phyloP scores from a whole-genome alignment of 345 rosid species.

The Bruguiera sexangula region DNA sequence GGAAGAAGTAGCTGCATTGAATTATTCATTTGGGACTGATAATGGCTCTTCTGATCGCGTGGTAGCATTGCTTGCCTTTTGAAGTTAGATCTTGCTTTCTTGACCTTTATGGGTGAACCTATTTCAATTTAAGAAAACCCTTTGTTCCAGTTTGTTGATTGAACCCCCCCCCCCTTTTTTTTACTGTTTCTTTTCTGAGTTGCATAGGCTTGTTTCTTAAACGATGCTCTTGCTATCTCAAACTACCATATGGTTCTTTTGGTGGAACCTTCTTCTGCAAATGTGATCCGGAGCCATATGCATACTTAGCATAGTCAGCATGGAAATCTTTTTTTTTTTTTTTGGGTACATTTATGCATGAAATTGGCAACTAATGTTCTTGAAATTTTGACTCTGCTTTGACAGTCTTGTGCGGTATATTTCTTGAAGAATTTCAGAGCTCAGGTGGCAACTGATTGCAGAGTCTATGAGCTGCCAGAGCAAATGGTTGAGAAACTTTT shows the following conservation, averaged over 20 bases:
- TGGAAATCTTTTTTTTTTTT: neutral
- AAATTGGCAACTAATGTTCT: constrained; percentile 12
- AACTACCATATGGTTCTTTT: no score
- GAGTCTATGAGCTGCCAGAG: constrained; percentile 9
- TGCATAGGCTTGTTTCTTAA: no score
- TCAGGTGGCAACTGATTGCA: constrained; percentile 8
- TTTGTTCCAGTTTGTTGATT: neutral
- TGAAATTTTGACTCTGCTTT: constrained; percentile 13
- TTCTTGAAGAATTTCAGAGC: neutral
- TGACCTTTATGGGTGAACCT: neutral
- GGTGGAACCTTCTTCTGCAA: no score
- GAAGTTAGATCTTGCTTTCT: neutral
- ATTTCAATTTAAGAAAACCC: neutral
- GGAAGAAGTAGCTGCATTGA: neutral
- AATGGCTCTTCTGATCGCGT: neutral
- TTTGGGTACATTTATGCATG: neutral
- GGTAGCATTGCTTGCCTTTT: neutral
- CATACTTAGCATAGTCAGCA: neutral
- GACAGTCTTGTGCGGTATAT: constrained; percentile 6
- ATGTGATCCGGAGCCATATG: neutral
- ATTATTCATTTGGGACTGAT: neutral
- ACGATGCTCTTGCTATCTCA: no score
- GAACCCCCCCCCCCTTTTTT: neutral
- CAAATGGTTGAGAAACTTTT: constrained; percentile 3
- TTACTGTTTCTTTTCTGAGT: neutral